Evolutionary conservation across 257 asterid species (phyloP).

Genomic region (Solanum dulcamara): DNA sequence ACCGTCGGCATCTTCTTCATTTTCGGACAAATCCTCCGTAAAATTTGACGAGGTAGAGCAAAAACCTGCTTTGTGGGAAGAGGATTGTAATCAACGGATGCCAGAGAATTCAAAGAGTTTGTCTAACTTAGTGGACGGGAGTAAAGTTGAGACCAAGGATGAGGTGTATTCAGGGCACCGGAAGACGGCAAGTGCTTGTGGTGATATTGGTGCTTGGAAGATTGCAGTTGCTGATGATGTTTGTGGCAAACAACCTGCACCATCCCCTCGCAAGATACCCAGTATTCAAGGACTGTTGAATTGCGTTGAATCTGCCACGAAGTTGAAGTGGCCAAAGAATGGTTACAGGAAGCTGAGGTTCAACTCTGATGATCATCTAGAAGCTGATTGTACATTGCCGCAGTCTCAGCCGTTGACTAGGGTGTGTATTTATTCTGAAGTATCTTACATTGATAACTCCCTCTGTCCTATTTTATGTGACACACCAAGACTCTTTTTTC

Average conservation of each 20-base stretch:
- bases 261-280: conserved; percentile 61
- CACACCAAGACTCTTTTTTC: not conserved
- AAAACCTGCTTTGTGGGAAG: conserved; percentile 8
- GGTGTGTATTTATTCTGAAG: conserved; percentile 27
- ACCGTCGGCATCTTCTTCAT: conserved; percentile 12
- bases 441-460: not conserved
- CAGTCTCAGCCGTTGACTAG: conserved; percentile 44
- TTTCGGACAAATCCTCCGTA: conserved; percentile 9
- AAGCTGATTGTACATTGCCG: conserved; percentile 37
- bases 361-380: conserved; percentile 34
- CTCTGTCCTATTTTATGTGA: not conserved
- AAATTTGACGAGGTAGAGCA: conserved; percentile 16
- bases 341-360: conserved; percentile 61
- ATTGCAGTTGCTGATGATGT: conserved; percentile 45
- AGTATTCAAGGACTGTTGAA: conserved; percentile 62
- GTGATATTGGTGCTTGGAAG: conserved; percentile 72
- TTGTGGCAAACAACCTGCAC: conserved; percentile 21
- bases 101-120: conserved; percentile 41
- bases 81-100: conserved; percentile 15
- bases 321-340: conserved; percentile 69
- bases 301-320: conserved; percentile 56
- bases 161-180: conserved; percentile 65
- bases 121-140: conserved; percentile 39
- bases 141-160: conserved; percentile 33
- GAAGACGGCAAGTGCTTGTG: conserved; percentile 88